These are phyloP conservation scores for Wickerhamomyces sp. DNA, from an alignment of 1,139 yeast genomes.

Conservation along the genomic window DNA sequence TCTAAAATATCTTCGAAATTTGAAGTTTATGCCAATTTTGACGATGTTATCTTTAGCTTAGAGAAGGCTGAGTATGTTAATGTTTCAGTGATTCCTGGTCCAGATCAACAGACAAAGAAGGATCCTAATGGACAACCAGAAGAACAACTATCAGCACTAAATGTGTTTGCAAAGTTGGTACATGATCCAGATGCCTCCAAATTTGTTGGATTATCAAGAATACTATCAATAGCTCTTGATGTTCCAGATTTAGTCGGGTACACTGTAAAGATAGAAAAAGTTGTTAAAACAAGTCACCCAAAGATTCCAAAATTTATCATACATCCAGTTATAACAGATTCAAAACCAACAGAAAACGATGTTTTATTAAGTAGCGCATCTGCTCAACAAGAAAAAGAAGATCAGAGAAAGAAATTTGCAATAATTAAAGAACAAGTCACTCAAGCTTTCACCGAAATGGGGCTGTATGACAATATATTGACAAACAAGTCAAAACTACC, in stretches of 20 bases:
- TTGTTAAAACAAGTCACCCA: slow-evolving; percentile 33
- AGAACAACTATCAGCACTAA: slow-evolving; percentile 23
- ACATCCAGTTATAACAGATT: slow-evolving; percentile 53
- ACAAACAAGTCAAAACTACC: slow-evolving; percentile 52
- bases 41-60: slow-evolving; percentile 31
- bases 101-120: slow-evolving; percentile 29
- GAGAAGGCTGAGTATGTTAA: slow-evolving; percentile 45
- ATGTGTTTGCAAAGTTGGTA: slow-evolving; percentile 52
- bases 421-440: slow-evolving; percentile 25
- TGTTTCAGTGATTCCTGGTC: slow-evolving; percentile 57
- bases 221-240: slow-evolving; percentile 57
- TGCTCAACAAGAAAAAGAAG: slow-evolving; percentile 20
- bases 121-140: slow-evolving; percentile 11
- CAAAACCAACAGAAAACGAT: slow-evolving; percentile 22
- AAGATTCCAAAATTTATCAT: slow-evolving; percentile 41
- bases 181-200: slow-evolving; percentile 29
- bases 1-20: slow-evolving; percentile 22
- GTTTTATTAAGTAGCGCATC: slow-evolving; percentile 17
- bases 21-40: slow-evolving; percentile 42
- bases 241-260: slow-evolving; percentile 46
- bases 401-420: slow-evolving; percentile 17
- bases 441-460: slow-evolving; percentile 13
- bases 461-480: slow-evolving; percentile 31
- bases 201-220: slow-evolving; percentile 51
- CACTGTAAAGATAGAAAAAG: slow-evolving; percentile 49